Conservation (phyloP, 805 yeast species). For the Hemisphaericaspora nanyangensis region DNA sequence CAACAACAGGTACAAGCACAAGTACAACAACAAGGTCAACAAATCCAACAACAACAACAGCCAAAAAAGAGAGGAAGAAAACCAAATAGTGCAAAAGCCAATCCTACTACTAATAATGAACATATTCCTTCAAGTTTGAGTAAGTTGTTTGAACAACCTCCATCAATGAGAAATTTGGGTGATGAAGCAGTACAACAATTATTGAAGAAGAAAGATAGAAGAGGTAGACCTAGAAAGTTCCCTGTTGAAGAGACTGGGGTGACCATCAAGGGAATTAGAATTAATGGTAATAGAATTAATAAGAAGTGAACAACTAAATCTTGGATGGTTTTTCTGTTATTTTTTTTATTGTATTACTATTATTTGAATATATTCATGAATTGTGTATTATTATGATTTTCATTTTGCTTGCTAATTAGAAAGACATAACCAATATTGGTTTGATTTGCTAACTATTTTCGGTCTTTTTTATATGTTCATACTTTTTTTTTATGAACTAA, state of each 20-base stretch:
- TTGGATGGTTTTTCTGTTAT: too few species aligned
- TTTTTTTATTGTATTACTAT: too few species aligned
- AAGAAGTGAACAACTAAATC: neutral
- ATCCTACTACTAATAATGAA: conserved; percentile 1
- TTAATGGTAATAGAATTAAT: conserved; percentile 22
- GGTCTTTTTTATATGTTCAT: too few species aligned
- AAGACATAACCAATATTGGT: too few species aligned
- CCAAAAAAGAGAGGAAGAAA: neutral
- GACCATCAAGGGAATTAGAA: conserved; percentile 40
- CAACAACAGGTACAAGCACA: too few species aligned
- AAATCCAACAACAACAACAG: neutral
- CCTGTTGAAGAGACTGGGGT: conserved; percentile 45
- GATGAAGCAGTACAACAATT: conserved; percentile 33
- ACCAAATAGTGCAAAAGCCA: conserved; percentile 1
- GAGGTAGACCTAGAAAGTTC: conserved; percentile 51
- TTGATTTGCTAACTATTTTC: too few species aligned
- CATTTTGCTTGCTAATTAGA: too few species aligned
- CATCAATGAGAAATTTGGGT: conserved; percentile 24
- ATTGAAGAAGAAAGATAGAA: conserved; percentile 37
- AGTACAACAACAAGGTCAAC: neutral
- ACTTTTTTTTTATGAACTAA: too few species aligned
- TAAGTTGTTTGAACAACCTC: conserved; percentile 25
- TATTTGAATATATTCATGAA: too few species aligned
- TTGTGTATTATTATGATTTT: too few species aligned
- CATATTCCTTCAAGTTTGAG: conserved; percentile 10